Evolutionary conservation across 106 monocot species (phyloP).

Genomic region (Apostasia shenzhenica): DNA sequence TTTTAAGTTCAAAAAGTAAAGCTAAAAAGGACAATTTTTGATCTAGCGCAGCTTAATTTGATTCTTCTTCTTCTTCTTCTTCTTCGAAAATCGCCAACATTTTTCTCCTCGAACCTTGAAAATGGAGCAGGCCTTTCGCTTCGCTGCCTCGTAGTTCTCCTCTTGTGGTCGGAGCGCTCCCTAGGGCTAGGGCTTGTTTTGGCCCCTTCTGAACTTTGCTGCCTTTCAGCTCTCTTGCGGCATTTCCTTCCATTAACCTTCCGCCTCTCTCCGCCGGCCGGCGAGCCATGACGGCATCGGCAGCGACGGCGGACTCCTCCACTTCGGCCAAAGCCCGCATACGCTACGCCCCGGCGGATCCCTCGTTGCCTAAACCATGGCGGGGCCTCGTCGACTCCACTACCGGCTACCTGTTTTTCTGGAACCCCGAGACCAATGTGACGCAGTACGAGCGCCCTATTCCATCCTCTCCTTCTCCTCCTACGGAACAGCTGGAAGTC

Average conservation of each 20-base stretch:
- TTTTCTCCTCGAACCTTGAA: too few relatives aligned
- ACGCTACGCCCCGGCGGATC: constrained; percentile 42
- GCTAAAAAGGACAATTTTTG: too few relatives aligned
- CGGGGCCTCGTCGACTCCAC: constrained; percentile 33
- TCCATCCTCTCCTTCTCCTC: background rate
- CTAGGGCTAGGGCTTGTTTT: background rate
- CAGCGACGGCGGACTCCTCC: background rate
- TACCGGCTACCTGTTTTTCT: constrained; percentile 45
- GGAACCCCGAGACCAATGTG: constrained; percentile 52
- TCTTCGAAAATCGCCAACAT: too few relatives aligned
- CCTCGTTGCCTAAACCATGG: constrained; percentile 51
- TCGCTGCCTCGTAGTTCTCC: background rate
- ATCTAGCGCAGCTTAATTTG: too few relatives aligned
- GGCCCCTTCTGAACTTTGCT: background rate
- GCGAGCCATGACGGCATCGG: constrained; percentile 7
- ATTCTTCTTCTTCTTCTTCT: too few relatives aligned
- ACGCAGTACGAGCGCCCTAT: constrained; percentile 44
- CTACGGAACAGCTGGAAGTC: background rate
- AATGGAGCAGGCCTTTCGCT: too few relatives aligned
- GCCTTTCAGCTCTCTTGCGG: background rate
- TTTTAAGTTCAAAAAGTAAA: too few relatives aligned
- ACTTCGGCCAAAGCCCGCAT: constrained; percentile 11
- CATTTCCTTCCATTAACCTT: background rate
- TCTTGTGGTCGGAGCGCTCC: background rate
- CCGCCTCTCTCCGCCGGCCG: background rate